Percentiles rank a stretch among this genome's conserved stretches.
Evolutionary conservation across 108 stramenopile genomes (phyloP).

Genomic region (Cafeteria roenbergensis): DNA sequence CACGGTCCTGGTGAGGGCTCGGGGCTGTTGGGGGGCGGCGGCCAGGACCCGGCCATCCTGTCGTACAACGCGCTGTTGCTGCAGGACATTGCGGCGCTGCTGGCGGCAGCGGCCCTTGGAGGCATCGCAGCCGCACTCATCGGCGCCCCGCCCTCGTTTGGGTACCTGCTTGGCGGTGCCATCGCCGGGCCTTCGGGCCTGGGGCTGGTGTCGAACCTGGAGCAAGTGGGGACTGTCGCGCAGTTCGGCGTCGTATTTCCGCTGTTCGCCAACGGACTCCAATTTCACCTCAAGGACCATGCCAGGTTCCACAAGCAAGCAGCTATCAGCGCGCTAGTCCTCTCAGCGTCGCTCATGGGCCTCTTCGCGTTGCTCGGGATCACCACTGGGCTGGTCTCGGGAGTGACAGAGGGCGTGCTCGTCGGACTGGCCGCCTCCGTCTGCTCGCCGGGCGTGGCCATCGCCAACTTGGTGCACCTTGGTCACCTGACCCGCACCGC

Average conservation of each 20-base stretch:
- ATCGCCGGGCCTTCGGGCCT: conserved; percentile 16
- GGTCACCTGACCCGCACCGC: not conserved
- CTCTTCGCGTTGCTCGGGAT: too few species aligned
- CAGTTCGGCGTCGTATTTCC: conserved; percentile 21
- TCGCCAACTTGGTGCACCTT: conserved; percentile 5
- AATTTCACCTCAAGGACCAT: not conserved
- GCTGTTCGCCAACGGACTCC: conserved; percentile 17
- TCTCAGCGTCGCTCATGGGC: not conserved
- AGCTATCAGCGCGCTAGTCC: not conserved
- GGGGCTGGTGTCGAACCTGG: conserved; percentile 1
- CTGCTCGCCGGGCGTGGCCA: conserved; percentile 5
- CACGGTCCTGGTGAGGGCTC: too few species aligned
- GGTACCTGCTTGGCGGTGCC: conserved; percentile 14
- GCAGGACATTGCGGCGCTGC: conserved; percentile 16
- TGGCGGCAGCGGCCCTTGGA: conserved; percentile 16
- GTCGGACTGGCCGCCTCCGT: conserved; percentile 14
- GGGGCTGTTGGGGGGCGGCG: too few species aligned
- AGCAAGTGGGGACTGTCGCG: conserved; percentile 9
- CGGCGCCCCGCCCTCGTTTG: conserved; percentile 10
- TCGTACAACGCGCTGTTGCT: conserved; percentile 8
- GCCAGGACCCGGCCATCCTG: conserved; percentile 12
- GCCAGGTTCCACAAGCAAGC: not conserved
- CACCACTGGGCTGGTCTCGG: not conserved
- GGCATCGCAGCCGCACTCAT: conserved; percentile 3
- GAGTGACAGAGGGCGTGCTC: conserved; percentile 9